Conservation (phyloP, 768 basidiomycete genomes). For the Sarcomyxa edulis region DNA sequence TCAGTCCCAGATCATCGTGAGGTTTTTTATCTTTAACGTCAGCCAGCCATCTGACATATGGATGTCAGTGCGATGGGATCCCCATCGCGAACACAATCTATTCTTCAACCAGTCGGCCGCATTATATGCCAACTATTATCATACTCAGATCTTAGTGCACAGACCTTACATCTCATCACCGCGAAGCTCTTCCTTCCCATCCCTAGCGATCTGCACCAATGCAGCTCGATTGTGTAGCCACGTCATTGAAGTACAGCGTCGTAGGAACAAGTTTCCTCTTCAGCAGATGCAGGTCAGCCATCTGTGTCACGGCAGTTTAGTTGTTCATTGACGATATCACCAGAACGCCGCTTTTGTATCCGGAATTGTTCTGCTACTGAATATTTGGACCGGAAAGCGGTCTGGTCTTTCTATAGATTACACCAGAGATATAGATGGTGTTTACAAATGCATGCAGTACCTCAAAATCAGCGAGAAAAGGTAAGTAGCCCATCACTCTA, state of each 20-base stretch:
- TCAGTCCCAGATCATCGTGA: constrained; percentile 42
- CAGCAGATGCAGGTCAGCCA: constrained; percentile 12
- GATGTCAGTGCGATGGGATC: constrained; percentile 27
- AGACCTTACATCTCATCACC: constrained; percentile 60
- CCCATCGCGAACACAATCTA: constrained; percentile 12
- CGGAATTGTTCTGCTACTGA: constrained; percentile 41
- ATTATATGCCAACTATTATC: constrained; percentile 15
- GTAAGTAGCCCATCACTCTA: constrained; percentile 4
- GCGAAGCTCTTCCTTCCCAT: constrained; percentile 34
- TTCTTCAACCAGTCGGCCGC: constrained; percentile 17
- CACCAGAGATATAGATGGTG: constrained; percentile 34
- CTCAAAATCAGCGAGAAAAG: constrained; percentile 15
- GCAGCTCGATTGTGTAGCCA: constrained; percentile 61
- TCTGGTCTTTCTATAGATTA: constrained; percentile 23
- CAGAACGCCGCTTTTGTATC: constrained; percentile 15
- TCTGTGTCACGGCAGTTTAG: neutral
- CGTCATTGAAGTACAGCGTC: constrained; percentile 37
- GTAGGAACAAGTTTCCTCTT: constrained; percentile 3
- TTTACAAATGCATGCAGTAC: constrained; percentile 36
- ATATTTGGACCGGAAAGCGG: constrained; percentile 38
- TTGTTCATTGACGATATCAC: constrained; percentile 3
- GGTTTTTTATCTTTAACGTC: too few relatives aligned
- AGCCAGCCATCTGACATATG: too few relatives aligned
- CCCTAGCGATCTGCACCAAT: constrained; percentile 70
- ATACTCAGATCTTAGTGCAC: constrained; percentile 55